Evolutionary conservation across 805 yeast genomes (phyloP), one percentile per base, ranked within the genome.

Genomic region (Wickerhamomyces silvicola): DNA sequence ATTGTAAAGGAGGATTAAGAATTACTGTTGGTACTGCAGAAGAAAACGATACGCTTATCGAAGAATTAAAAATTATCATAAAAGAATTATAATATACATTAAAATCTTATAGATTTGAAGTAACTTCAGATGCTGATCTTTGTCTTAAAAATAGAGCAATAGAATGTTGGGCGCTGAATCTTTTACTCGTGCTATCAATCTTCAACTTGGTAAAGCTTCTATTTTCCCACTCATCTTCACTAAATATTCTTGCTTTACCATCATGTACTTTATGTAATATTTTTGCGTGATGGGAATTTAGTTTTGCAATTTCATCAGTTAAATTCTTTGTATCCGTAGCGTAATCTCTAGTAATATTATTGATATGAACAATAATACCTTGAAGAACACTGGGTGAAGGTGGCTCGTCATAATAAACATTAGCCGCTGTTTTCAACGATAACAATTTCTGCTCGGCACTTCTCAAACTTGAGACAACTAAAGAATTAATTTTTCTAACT

Each of bases 1-100:
- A 95, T 23, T 92, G 98, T 54, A 62, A 63, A 5, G 98, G 98
- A 20, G 85, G 86, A 30, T 62, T 92, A 32, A 74, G 98, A 58
- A 72, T 88, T 16, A 83, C 97, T 1, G 64, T 92, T 21, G 98
- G 98, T 12, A 87, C 95, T 1, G 60, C 56, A 17, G 75, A 71
- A 33, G 97, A 92, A 58, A 90, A 86, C 47, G 55, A 62, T 28
- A 38, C 47, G 7, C 56, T 92, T 30, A 50, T 88, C 7, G 49
- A 63, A 23, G 74, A 70, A 49, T 63, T 85, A 27, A 44, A 48
- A 23, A 50, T 52, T 21, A 55, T 59, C 6, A 42, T 67, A 22
- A 32, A 48, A 9, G 52, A 51, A 30, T 27, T 40, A 9, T 21
- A 18, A 10, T 13, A 17, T 9, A 23, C 5, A 17, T 8, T 20